Base-by-base conservation (phyloP, 2,329 filamentous ascomycete species). In the Ceratocystis alfenasii region DNA sequence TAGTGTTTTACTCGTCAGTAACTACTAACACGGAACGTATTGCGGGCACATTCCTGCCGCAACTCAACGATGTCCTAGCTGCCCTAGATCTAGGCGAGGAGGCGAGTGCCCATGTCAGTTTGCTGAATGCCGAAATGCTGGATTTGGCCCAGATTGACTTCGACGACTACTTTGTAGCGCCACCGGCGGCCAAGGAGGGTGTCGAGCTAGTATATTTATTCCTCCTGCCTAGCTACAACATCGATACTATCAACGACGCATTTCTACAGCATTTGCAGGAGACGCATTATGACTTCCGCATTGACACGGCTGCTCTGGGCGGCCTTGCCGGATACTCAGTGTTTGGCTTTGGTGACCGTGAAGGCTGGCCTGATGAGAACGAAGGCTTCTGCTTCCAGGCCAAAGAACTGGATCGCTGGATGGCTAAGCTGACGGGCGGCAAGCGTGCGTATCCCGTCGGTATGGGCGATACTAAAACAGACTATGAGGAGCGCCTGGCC, bases 371-470 rank as follows among this genome's bases (percentile, higher is more conserved):
- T 0, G 90, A 87, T 0, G 91, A 96, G 75, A 84, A 87, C 67
- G 89, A 94, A 70, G 93, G 93, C 0, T 99, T 92, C 76, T 96
- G 93, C 74, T 91, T 90, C 69, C 93, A 97, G 74, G 93, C 93
- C 1, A 89, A 87, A 72, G 87, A 96, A 70, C 80, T 95, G 2
- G 93, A 99, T 74, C 91, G 86, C 73, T 97, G 94, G 93, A 89
- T 99, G 88, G 91, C 93, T n/a, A 95, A 91, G 73, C 77, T 99
- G 71, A 96, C 92, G 0, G 87, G 84, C 1, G 83, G 87, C 68
- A 96, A 93, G 76, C 82, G 92, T 72, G 92, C 90, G 0, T 97
- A 88, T 71, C 93, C 93, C 0, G 78, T 97, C 5, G 94, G 94
- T 3, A 87, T 93, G 80, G 90, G 88, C 1, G 91, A 97, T 75